A percentile compares a stretch with the other conserved stretches of the same genome.
phyloP scores from a whole-genome alignment of 495 filamentous ascomycete genomes.

The Penicillium alfredii region DNA sequence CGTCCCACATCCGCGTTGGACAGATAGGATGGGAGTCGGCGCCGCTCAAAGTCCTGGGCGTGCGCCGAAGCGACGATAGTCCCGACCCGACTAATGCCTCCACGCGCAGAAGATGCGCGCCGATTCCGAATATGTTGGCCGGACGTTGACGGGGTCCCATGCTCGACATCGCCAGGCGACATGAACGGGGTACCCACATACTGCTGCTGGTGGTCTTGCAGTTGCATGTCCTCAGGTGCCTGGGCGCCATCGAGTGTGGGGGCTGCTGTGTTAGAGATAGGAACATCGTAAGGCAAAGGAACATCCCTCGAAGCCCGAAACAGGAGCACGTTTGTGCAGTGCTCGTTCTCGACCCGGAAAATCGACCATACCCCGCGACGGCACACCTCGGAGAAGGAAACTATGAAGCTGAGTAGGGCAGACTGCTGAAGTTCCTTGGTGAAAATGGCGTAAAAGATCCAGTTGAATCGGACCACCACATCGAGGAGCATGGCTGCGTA shows the following conservation, averaged over 20 bases:
- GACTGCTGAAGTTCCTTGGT: constrained; percentile 72
- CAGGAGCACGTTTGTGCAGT: constrained; percentile 78
- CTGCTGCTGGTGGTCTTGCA: constrained; percentile 26
- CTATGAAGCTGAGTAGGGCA: constrained; percentile 66
- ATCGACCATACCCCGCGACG: constrained; percentile 84
- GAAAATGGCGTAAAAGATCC: constrained; percentile 92
- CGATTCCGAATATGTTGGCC: constrained; percentile 21
- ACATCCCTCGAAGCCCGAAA: constrained; percentile 80
- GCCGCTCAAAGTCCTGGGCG: constrained; percentile 81
- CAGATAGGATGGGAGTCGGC: constrained; percentile 43
- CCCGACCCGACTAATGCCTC: constrained; percentile 45
- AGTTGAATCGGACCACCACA: constrained; percentile 86
- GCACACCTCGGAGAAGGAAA: constrained; percentile 69
- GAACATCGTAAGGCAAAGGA: constrained; percentile 70
- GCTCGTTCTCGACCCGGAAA: constrained; percentile 95
- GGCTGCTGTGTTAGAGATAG: constrained; percentile 16
- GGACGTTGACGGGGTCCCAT: constrained; percentile 22
- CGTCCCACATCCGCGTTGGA: constrained; percentile 22
- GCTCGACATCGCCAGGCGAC: constrained; percentile 27
- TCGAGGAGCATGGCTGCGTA: constrained; percentile 79
- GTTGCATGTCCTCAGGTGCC: constrained; percentile 17
- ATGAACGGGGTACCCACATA: constrained; percentile 14
- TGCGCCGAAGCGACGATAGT: constrained; percentile 67
- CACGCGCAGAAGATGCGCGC: constrained; percentile 21
- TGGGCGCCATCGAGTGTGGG: constrained; percentile 19